A percentile compares a stretch with the other conserved stretches of the same genome.
These are phyloP conservation scores for Pinus taeda DNA, from an alignment of 75 land plant genomes.

Conservation along the genomic window DNA sequence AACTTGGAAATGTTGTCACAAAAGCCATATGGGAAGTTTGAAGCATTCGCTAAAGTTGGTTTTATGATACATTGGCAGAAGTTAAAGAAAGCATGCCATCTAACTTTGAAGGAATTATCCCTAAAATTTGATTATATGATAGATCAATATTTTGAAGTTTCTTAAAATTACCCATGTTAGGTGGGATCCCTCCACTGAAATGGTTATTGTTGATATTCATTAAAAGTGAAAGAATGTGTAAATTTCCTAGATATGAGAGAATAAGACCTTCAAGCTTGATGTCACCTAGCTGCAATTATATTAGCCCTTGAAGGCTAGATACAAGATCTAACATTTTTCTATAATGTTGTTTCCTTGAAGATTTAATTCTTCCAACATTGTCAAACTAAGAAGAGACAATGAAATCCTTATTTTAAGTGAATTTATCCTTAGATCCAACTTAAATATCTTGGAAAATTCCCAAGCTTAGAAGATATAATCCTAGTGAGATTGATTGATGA, in stretches of 20 bases:
- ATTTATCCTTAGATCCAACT: conserved; percentile 53
- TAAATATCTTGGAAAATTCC: conserved; percentile 23
- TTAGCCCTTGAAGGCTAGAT: conserved; percentile 12
- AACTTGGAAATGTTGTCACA: conserved; percentile 5
- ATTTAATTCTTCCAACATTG: conserved; percentile 25
- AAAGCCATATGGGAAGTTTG: conserved; percentile 18
- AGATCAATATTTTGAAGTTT: conserved; percentile 25
- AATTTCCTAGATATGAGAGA: conserved; percentile 26
- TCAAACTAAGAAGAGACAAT: conserved; percentile 23
- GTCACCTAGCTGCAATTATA: conserved; percentile 29
- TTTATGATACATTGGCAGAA: conserved; percentile 31
- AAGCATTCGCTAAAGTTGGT: conserved; percentile 28
- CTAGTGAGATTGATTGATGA: conserved; percentile 31
- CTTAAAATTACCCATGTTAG: conserved; percentile 8
- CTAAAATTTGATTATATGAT: conserved; percentile 43
- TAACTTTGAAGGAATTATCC: conserved; percentile 21
- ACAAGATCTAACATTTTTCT: conserved; percentile 43
- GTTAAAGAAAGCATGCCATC: conserved; percentile 13
- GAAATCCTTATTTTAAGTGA: conserved; percentile 46
- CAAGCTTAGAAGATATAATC: conserved; percentile 39
- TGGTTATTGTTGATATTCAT: conserved; percentile 19
- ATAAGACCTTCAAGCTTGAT: conserved; percentile 45
- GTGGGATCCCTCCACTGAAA: conserved; percentile 34
- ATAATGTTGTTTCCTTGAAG: conserved; percentile 30
- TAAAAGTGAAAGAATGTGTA: conserved; percentile 4